Base-by-base conservation (phyloP, 2,329 filamentous ascomycete species). In the Aspergillus proliferans region DNA sequence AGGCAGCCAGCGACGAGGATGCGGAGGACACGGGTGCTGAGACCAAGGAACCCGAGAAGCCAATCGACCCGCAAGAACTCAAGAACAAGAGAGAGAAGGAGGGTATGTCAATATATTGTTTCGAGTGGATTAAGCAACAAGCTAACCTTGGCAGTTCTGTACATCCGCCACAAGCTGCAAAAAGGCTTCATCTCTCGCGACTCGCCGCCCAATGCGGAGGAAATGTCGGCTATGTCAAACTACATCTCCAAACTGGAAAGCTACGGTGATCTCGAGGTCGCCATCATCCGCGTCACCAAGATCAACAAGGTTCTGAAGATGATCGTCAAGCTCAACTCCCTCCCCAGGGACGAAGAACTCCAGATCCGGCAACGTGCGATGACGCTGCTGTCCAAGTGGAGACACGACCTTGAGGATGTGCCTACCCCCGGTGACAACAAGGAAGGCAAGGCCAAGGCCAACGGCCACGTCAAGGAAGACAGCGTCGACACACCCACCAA, bases 251-350 rank as follows among this genome's bases (percentile, higher is more conserved):
- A 94, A 68, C 81, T 98, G 5, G 93, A 98, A 72, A 81, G 77
- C 6, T 85, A 83, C 77, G 68, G 82, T 1, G 87, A 95, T 56
- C 81, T 97, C 4, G 92, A 97, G 66, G 88, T 87, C 26, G 83
- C 84, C 57, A 93, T 96, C 60, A 95, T 97, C 62, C 84, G 88
- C 55, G 77, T 76, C 12, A 98, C 93, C 53, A 98, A 97, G 79
- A 96, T 98, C 71, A 92, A 97, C 82, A 98, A 98, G 75, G 92
- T 98, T 9, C 79, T 98, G 49, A 95, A 94, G 75, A 90, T 86
- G 4, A 93, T 98, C 57, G 76, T 96, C 61, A 96, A 95, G 75
- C 77, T 98, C 7, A 80, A 85, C 40, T 79, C 79, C 3, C 95
- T 98, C 58, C 91, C 91, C 4, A 85, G 85, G 52, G 93, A 98